phyloP scores from a whole-genome alignment of 352 stramenopile species.

The Globisporangium barbulae region DNA sequence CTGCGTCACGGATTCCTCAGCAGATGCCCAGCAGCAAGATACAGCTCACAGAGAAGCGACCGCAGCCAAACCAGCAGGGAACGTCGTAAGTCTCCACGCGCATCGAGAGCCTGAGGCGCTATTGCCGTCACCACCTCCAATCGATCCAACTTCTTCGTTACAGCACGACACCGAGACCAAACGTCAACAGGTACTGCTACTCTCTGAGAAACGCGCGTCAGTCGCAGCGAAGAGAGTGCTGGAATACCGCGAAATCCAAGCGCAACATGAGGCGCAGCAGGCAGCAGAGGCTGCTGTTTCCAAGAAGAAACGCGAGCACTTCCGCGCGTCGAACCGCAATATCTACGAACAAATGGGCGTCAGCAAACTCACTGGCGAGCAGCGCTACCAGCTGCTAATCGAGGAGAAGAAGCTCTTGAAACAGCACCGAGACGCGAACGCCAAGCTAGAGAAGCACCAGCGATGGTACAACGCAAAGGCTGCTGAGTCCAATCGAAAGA shows the following conservation, averaged over 20 bases:
- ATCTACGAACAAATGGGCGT: slow-evolving; percentile 41
- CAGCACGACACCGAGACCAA: neutral
- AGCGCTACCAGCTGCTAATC: slow-evolving; percentile 30
- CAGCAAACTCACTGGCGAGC: slow-evolving; percentile 26
- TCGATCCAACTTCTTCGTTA: neutral
- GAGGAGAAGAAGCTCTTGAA: slow-evolving; percentile 23
- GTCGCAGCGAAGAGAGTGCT: slow-evolving; percentile 12
- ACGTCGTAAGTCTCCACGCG: slow-evolving; percentile 10
- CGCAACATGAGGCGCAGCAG: slow-evolving; percentile 12
- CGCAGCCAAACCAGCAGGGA: neutral
- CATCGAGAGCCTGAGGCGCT: neutral
- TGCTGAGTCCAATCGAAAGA: neutral
- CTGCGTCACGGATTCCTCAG: neutral
- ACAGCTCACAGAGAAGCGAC: neutral
- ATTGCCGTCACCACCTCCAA: neutral
- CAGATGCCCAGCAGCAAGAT: neutral
- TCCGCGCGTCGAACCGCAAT: slow-evolving; percentile 34
- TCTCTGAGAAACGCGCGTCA: slow-evolving; percentile 6
- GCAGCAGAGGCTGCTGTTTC: slow-evolving; percentile 11
- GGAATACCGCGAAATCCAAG: slow-evolving; percentile 8
- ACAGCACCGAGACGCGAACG: slow-evolving; percentile 11
- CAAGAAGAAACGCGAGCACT: slow-evolving; percentile 25
- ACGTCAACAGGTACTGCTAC: neutral
- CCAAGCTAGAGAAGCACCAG: slow-evolving; percentile 23
- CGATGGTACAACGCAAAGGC: slow-evolving; percentile 36